A percentile compares a stretch with the other conserved stretches of the same genome.
phyloP scores from a whole-genome alignment of 495 filamentous ascomycete genomes.

The Aspergillus cristatus region DNA sequence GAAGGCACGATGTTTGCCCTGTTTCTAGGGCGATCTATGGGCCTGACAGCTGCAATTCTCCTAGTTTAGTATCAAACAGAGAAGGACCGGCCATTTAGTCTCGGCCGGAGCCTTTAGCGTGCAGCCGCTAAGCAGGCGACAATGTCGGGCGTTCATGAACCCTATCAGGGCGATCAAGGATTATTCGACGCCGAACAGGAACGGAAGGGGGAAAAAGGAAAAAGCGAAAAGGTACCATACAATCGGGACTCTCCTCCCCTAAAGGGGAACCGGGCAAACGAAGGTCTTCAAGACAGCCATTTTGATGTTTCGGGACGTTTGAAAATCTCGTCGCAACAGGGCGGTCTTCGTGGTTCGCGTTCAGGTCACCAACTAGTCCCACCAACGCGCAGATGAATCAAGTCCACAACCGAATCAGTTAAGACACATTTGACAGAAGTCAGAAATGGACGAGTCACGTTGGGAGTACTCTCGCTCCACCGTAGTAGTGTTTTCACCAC shows the following conservation, averaged over 20 bases:
- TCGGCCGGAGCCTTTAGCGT: slow-evolving; percentile 15
- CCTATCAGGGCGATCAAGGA: neutral
- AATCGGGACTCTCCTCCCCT: neutral
- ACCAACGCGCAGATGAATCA: slow-evolving; percentile 1
- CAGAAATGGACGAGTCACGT: slow-evolving; percentile 3
- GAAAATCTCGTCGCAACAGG: slow-evolving; percentile 1
- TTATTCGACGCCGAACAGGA: neutral
- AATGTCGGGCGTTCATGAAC: slow-evolving; percentile 1
- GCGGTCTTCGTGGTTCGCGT: neutral
- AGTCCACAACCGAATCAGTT: slow-evolving; percentile 3
- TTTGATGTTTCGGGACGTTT: slow-evolving; percentile 12
- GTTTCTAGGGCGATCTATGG: slow-evolving; percentile 7
- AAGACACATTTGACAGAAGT: neutral
- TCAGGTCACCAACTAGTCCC: slow-evolving; percentile 3
- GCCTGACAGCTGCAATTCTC: slow-evolving; percentile 5
- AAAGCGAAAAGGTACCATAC: slow-evolving; percentile 5
- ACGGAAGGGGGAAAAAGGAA: slow-evolving; percentile 5
- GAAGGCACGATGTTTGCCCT: slow-evolving; percentile 14
- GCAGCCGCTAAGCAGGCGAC: neutral
- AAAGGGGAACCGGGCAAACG: slow-evolving; percentile 11
- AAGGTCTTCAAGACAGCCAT: slow-evolving; percentile 4
- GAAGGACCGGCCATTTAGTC: slow-evolving; percentile 6
- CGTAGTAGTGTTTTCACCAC: too few species aligned
- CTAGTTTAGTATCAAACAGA: slow-evolving; percentile 14
- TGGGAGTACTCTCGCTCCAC: too few species aligned